These are phyloP conservation scores for Aspergillus phoenicis DNA, from an alignment of 2,329 filamentous ascomycete genomes.

Conservation along the genomic window DNA sequence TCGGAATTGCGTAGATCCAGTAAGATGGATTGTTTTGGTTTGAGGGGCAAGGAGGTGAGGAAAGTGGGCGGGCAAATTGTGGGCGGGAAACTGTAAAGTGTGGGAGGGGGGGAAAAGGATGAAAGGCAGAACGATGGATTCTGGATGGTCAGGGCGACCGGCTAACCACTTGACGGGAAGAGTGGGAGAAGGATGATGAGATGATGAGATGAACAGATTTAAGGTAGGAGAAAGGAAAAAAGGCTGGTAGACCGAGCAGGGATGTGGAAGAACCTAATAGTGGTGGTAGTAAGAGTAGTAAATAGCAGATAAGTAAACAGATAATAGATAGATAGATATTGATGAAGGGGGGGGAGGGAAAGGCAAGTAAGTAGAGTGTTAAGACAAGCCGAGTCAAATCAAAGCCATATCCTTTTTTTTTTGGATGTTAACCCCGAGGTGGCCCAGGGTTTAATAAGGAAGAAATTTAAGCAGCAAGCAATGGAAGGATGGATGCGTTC, in stretches of 20 bases:
- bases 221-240: neutral
- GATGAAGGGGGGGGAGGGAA: too few species aligned
- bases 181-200: neutral
- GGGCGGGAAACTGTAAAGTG: neutral
- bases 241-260: neutral
- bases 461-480: neutral
- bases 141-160: conserved; percentile 2
- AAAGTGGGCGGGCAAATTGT: neutral
- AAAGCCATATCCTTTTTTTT: too few species aligned
- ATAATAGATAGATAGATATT: too few species aligned
- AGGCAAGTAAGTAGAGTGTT: neutral
- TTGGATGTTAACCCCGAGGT: neutral
- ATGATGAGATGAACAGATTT: neutral
- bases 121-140: neutral
- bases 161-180: conserved; percentile 1
- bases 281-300: neutral
- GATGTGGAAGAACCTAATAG: neutral
- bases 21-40: neutral
- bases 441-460: conserved; percentile 1
- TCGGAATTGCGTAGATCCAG: neutral
- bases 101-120: neutral
- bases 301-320: neutral
- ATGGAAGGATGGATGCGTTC: neutral
- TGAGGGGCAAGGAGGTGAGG: neutral
- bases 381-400: neutral